Conservation (phyloP, 2,329 filamentous ascomycete genomes). For the Cadophora gregata region DNA sequence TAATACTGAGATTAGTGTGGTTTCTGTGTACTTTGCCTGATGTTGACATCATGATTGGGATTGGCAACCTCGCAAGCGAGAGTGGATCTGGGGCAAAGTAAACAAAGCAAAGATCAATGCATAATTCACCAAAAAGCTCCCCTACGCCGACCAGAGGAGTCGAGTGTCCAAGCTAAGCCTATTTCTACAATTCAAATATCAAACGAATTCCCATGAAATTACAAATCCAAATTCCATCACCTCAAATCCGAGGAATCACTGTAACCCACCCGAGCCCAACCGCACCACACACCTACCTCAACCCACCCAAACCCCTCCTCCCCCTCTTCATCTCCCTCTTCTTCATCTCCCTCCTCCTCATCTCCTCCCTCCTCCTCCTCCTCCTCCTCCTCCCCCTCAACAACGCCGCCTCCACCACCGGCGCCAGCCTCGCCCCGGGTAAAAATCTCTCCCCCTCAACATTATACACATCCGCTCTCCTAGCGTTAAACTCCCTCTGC, state of each 20-base stretch:
- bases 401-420: conserved; percentile 6
- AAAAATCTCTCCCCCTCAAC: not conserved
- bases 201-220: too few species aligned
- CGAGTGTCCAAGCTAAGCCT: too few species aligned
- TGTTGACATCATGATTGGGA: too few species aligned
- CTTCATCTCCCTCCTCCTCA: conserved; percentile 6
- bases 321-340: conserved; percentile 7
- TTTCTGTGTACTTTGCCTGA: too few species aligned
- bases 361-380: conserved; percentile 14
- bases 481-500: conserved; percentile 4
- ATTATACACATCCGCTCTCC: conserved; percentile 4
- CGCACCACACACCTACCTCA: not conserved
- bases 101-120: not conserved
- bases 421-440: not conserved
- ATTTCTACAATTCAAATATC: too few species aligned
- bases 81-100: not conserved
- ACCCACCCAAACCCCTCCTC: conserved; percentile 7
- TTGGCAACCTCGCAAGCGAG: not conserved
- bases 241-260: too few species aligned
- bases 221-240: too few species aligned
- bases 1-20: too few species aligned
- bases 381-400: conserved; percentile 17
- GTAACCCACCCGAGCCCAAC: not conserved
- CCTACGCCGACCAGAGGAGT: not conserved
- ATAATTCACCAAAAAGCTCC: not conserved